Evolutionary conservation across 1,284 basidiomycete species (phyloP), one percentile per base, ranked within the genome.

Genomic region (Cystobasidiaceae sp.): DNA sequence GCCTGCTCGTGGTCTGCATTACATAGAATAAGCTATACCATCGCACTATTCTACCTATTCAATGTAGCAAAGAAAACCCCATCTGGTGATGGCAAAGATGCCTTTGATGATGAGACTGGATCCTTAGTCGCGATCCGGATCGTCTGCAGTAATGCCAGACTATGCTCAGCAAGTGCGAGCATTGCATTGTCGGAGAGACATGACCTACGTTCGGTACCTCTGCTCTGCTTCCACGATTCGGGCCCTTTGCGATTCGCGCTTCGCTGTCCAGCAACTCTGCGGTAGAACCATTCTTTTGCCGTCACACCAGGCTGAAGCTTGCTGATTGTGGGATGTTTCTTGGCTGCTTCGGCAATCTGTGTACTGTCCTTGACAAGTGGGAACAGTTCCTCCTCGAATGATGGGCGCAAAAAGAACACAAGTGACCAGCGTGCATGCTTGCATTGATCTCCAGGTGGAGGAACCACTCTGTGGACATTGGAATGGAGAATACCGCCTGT

Each of bases 401-500:
- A 48, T 8, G 61, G 66, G 9, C 60, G 44, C 28, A 65, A 23
- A 43, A 68, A 54, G 48, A 63, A 69, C 33, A 68, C 70, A 39
- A 69, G 56, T 17, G 68, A 69, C 70, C 70, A 71, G 39, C 70
- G 66, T 2, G 64, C 56, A 45, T 59, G 28, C 17, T 39, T 25
- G 46, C 63, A 34, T 30, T 71, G 70, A 0, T 64, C 63, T 5
- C 63, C n/a, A 2, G 70, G 70, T 23, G 70, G 70, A 7, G 70
- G 68, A 8, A 82, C 75, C 2, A 81, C 81, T 13, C 81, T 81
- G 71, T 85, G 82, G 43, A 84, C 75, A 68, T 82, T 84, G 17
- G 82, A 83, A 28, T 81, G 78, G 72, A 69, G 64, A 32, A 71
- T 65, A 75, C 73, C 63, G 79, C 81, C 67, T 79, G 70, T n/a